These are phyloP conservation scores for Melaleuca quinquenervia DNA, from an alignment of 345 rosid species.

Conservation along the genomic window DNA sequence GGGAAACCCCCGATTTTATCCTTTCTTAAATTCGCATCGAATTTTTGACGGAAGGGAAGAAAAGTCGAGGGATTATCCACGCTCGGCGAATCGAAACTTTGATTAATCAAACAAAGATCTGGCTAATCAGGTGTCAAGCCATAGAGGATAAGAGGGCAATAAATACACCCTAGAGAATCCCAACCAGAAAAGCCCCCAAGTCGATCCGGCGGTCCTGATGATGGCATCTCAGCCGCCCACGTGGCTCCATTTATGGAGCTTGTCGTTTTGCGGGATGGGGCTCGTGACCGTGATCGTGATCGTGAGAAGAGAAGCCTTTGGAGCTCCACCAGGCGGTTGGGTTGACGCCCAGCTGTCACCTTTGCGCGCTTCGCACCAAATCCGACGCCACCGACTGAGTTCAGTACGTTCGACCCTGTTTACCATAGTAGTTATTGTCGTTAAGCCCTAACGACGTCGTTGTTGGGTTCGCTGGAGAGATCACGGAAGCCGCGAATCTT, in stretches of 20 bases:
- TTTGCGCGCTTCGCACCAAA: not conserved
- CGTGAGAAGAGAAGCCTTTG: not conserved
- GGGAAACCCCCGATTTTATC: too few species aligned
- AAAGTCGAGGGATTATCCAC: too few species aligned
- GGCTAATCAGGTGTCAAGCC: too few species aligned
- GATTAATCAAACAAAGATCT: too few species aligned
- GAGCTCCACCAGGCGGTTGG: not conserved
- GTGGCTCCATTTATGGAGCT: not conserved
- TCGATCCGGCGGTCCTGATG: not conserved
- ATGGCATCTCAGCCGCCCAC: not conserved
- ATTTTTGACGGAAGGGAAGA: too few species aligned
- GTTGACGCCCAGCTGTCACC: not conserved
- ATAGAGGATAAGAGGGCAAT: not conserved
- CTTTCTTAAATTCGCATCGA: too few species aligned
- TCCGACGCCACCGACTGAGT: not conserved
- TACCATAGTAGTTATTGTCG: not conserved
- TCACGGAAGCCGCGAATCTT: not conserved
- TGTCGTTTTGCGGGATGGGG: not conserved
- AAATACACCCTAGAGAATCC: not conserved
- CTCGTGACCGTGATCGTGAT: not conserved
- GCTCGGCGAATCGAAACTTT: too few species aligned
- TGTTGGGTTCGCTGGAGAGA: not conserved
- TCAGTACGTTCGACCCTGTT: not conserved
- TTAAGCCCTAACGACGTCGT: not conserved
- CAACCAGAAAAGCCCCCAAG: not conserved